Conservation (phyloP, 2,329 filamentous ascomycete species). For the Nannizziopsis barbatae region DNA sequence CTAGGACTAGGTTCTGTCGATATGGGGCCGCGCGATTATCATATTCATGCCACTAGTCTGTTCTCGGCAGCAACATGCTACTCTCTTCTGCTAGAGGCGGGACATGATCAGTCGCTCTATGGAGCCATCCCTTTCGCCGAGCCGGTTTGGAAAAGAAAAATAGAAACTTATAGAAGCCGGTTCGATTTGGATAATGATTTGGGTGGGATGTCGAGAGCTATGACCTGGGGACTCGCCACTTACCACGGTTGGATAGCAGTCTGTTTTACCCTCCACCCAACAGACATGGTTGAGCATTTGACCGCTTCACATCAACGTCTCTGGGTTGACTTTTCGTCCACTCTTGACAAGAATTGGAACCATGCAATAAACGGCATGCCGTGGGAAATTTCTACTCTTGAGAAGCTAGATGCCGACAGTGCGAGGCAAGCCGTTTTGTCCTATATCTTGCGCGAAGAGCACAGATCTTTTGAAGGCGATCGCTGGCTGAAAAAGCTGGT, state of each 20-base stretch:
- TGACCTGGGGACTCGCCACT: constrained; percentile 43
- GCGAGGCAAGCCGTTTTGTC: constrained; percentile 21
- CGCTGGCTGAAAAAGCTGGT: constrained; percentile 23
- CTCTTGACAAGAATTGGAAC: constrained; percentile 15
- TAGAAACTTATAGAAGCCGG: constrained; percentile 27
- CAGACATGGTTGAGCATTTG: constrained; percentile 47
- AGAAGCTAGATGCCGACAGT: constrained; percentile 13
- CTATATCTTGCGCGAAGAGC: constrained; percentile 22
- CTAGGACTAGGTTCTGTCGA: constrained; percentile 3
- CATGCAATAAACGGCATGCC: constrained; percentile 14
- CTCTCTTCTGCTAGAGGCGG: neutral
- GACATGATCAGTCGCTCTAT: neutral
- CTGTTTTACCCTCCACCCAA: constrained; percentile 45
- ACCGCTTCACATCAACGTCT: constrained; percentile 38
- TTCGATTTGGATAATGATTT: constrained; percentile 44
- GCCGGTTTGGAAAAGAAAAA: constrained; percentile 23
- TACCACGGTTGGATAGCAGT: constrained; percentile 37
- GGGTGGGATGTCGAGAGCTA: constrained; percentile 39
- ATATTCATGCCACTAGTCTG: neutral
- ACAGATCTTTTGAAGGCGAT: constrained; percentile 15
- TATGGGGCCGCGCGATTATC: neutral
- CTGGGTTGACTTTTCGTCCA: constrained; percentile 28
- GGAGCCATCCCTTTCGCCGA: neutral
- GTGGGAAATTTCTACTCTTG: constrained; percentile 14
- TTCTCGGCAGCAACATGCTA: neutral